Conservation (phyloP, 2,329 filamentous ascomycete genomes). For the Knufia petricola region DNA sequence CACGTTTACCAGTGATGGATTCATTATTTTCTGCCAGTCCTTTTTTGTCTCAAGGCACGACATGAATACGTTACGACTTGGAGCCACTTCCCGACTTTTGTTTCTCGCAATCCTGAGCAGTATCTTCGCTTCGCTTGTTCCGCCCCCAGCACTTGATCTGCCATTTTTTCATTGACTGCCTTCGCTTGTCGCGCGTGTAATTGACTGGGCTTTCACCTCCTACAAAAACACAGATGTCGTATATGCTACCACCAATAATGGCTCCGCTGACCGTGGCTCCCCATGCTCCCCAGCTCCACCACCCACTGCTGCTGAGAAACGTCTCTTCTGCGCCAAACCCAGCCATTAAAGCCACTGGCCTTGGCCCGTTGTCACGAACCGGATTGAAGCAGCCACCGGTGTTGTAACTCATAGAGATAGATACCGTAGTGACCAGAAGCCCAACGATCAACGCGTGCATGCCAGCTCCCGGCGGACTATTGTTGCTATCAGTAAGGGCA, state of each 20-base stretch:
- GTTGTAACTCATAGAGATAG: slow-evolving; percentile 36
- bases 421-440: slow-evolving; percentile 30
- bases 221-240: slow-evolving; percentile 44
- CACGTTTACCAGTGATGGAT: too few species aligned
- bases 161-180: slow-evolving; percentile 35
- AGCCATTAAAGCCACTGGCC: slow-evolving; percentile 36
- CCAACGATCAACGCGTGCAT: slow-evolving; percentile 45
- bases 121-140: not conserved
- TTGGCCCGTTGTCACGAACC: slow-evolving; percentile 41
- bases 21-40: too few species aligned
- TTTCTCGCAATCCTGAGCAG: too few species aligned
- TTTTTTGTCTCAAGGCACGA: too few species aligned
- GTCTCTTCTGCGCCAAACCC: slow-evolving; percentile 32
- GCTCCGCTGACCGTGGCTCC: slow-evolving; percentile 34
- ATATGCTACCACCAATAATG: slow-evolving; percentile 39
- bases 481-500: slow-evolving; percentile 38
- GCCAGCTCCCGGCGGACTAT: slow-evolving; percentile 40
- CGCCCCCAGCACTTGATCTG: slow-evolving; percentile 12
- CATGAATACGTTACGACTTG: too few species aligned
- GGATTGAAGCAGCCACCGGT: slow-evolving; percentile 43
- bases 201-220: slow-evolving; percentile 44
- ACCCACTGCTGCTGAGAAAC: slow-evolving; percentile 36
- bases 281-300: slow-evolving; percentile 35
- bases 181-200: slow-evolving; percentile 37
- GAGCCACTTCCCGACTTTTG: too few species aligned